Base-by-base conservation (phyloP, 1,284 basidiomycete genomes). In the Trichosporon faecale region DNA sequence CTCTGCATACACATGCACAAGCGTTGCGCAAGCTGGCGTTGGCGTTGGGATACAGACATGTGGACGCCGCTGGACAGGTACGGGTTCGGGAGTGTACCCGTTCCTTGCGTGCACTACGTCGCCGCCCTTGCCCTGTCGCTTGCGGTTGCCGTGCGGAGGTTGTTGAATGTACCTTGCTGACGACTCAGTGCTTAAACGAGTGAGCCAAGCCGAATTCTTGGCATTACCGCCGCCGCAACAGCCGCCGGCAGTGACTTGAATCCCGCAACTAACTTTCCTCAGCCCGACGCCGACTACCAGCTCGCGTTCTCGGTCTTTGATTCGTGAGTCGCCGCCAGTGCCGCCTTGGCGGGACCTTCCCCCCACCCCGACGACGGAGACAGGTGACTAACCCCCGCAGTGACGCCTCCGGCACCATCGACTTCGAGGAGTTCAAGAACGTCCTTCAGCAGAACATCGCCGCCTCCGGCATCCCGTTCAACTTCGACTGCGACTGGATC, bases 241-340 rank as follows among this genome's bases (percentile, higher is more conserved):
- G 57, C 57, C 57, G 57, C 57, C 57, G 57, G 57, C 57, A 49
- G 23, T 31, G 49, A 21, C 37, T 21, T 11, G 16, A n/a, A 11
- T 57, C 12, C 5, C 16, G 12, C 18, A 9, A 31, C 67, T 68
- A 21, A 70, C 65, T 9, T 66, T 60, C 65, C 63, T n/a, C 87
- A 93, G 77, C 91, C 94, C 57, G 94, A 96, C 83, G 94, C 94
- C 40, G 94, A 95, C 81, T 95, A 95, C 83, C 93, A 92, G 88
- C 94, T 97, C 81, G 95, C 95, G 29, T 98, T 98, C 86, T 90
- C 92, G 80, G 95, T 93, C 80, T 98, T 98, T 81, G 95, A 98
- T 83, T 90, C 91, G 93, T 94, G 85, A 79, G 92, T 87, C 9
- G 46, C 60, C 27, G 60, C 57, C 21, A 18, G 9, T 2, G 16